Base-by-base conservation (phyloP, 2,329 filamentous ascomycete species). In the Hymenoscyphus fructigenus region DNA sequence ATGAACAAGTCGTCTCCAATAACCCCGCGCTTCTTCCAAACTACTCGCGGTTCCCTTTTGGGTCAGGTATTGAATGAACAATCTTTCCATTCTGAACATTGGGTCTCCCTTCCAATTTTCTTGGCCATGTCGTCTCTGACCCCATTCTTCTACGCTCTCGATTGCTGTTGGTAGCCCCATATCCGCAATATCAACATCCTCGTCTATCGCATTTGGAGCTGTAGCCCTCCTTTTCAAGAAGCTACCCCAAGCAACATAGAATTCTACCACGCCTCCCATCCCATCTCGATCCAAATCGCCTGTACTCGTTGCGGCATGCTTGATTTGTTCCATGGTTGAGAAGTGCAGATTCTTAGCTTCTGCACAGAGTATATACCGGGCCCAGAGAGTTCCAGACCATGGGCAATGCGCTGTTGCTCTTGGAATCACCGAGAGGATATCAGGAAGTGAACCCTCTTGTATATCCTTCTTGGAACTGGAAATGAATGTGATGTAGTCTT, bases 201-300 rank as follows among this genome's bases (percentile, higher is more conserved):
- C 93, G 65, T 94, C 91, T 1, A 86, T 86, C 1, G 90, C 87
- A 65, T 87, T 86, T 1, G 87, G 83, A 63, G 88, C 83, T 80
- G 96, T 93, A 20, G 94, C 92, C 59, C 89, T 89, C 28, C 95
- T 90, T 70, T 94, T 92, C 23, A 99, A 83, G 71, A 94, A 98
- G 59, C 92, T 93, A 74, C 94, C 97, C 95, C 95, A 99, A 0
- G 93, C 90, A 61, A 92, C 88, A 74, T 97, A 93, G 74, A 98
- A 92, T 72, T 96, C 92, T 65, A 98, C 85, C 36, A 97, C 88
- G 69, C 93, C 91, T 59, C 92, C 88, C 83, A 97, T 90, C 28
- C 93, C 93, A 67, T 92, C 88, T 68, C 91, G 88, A 75, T 96
- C 93, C 5, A 98, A 83, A 53, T 96, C 83, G 9, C 92, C 89